These are phyloP conservation scores for Metschnikowia chrysomelidarum DNA, from an alignment of 805 yeast species.

Conservation along the genomic window DNA sequence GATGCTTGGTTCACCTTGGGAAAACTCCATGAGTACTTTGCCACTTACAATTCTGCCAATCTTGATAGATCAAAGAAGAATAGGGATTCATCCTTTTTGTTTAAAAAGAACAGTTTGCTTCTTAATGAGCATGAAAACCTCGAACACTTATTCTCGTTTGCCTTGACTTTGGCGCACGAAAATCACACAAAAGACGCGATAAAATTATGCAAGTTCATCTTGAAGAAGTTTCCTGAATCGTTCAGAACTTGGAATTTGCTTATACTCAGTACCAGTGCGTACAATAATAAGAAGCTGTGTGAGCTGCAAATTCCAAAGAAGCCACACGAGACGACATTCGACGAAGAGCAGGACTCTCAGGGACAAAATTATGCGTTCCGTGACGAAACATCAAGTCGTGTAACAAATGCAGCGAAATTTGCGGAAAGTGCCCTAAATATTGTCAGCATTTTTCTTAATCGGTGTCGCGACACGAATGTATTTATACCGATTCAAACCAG, in stretches of 20 bases:
- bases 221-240: slow-evolving; percentile 52
- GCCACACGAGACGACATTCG: background rate
- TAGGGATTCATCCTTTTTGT: slow-evolving; percentile 19
- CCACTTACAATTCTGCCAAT: slow-evolving; percentile 27
- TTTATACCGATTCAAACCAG: slow-evolving; percentile 30
- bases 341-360: background rate
- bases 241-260: slow-evolving; percentile 67
- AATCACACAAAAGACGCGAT: slow-evolving; percentile 43
- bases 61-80: slow-evolving; percentile 18
- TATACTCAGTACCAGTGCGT: slow-evolving; percentile 59
- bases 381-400: background rate
- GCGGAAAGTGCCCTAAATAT: slow-evolving; percentile 50
- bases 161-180: slow-evolving; percentile 45
- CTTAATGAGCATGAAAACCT: slow-evolving; percentile 35
- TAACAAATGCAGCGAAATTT: slow-evolving; percentile 39
- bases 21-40: slow-evolving; percentile 26
- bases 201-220: slow-evolving; percentile 46
- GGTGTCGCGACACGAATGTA: slow-evolving; percentile 25
- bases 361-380: no score
- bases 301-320: slow-evolving; percentile 2
- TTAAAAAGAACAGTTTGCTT: slow-evolving; percentile 36
- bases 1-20: slow-evolving; percentile 41
- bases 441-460: slow-evolving; percentile 32
- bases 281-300: slow-evolving; percentile 46
- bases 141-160: slow-evolving; percentile 39